Evolutionary conservation across 352 stramenopile genomes (phyloP).

Genomic region (Thraustochytrium sp.): DNA sequence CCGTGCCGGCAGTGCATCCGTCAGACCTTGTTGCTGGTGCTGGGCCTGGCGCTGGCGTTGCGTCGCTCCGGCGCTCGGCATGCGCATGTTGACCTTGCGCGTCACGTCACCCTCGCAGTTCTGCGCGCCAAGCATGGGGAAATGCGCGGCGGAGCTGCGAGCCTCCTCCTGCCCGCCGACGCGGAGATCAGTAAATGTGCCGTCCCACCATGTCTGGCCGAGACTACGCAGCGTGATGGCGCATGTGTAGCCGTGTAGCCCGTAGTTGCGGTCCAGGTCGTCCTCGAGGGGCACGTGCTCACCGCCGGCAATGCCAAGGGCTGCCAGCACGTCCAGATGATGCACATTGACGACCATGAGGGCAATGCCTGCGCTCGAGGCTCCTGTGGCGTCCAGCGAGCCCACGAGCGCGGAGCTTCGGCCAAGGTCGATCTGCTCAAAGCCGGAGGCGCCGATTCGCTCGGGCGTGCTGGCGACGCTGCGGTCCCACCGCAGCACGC

Average conservation of each 20-base stretch:
- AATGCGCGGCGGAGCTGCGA: background rate
- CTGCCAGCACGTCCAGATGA: constrained; percentile 17
- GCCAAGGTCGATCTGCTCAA: background rate
- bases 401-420: background rate
- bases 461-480: background rate
- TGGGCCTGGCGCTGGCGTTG: no score
- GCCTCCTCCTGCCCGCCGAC: background rate
- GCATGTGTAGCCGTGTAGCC: constrained; percentile 24
- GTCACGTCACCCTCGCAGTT: background rate
- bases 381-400: background rate
- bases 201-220: background rate
- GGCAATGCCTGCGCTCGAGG: background rate
- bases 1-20: no score
- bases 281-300: background rate
- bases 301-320: background rate
- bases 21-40: no score
- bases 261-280: constrained; percentile 22
- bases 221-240: background rate
- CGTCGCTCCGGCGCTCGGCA: no score
- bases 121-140: background rate
- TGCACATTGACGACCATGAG: constrained; percentile 11
- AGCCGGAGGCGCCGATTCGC: background rate
- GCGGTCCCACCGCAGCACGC: background rate
- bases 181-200: background rate
- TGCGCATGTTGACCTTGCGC: background rate